Evolutionary conservation across 768 basidiomycete species (phyloP).

Genomic region (Xerocomellus amylosporus): DNA sequence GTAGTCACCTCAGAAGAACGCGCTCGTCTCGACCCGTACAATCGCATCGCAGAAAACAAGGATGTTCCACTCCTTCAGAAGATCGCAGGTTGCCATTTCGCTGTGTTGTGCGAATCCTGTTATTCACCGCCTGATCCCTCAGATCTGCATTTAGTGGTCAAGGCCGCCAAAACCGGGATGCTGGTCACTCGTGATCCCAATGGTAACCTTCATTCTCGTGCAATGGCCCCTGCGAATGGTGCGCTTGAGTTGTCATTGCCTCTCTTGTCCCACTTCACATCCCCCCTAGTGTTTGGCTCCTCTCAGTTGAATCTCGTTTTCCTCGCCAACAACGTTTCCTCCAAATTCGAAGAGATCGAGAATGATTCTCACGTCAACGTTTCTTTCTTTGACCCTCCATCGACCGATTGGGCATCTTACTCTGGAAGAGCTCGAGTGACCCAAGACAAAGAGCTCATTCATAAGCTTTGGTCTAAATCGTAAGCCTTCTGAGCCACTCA

Average conservation of each 20-base stretch:
- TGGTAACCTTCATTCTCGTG: slow-evolving; percentile 74
- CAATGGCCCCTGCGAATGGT: slow-evolving; percentile 77
- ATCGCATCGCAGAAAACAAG: slow-evolving; percentile 58
- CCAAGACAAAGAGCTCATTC: slow-evolving; percentile 60
- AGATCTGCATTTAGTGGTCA: slow-evolving; percentile 67
- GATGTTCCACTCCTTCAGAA: slow-evolving; percentile 60
- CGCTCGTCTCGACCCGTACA: slow-evolving; percentile 67
- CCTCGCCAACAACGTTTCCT: slow-evolving; percentile 68
- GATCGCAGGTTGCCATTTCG: slow-evolving; percentile 46
- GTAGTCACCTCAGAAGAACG: slow-evolving; percentile 23
- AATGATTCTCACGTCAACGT: slow-evolving; percentile 79
- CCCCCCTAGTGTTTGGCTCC: slow-evolving; percentile 39
- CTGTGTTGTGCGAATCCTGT: neutral
- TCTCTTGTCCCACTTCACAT: neutral
- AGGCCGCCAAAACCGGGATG: slow-evolving; percentile 67
- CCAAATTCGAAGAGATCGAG: slow-evolving; percentile 74
- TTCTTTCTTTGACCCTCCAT: slow-evolving; percentile 64
- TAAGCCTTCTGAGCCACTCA: slow-evolving; percentile 22
- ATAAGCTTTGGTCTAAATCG: slow-evolving; percentile 61
- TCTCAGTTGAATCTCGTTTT: slow-evolving; percentile 60
- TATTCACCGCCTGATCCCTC: neutral
- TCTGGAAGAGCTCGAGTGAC: slow-evolving; percentile 68
- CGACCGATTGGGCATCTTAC: slow-evolving; percentile 79
- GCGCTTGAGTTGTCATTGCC: slow-evolving; percentile 17
- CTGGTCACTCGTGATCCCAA: slow-evolving; percentile 67